phyloP scores from a whole-genome alignment of 2,329 filamentous ascomycete genomes.

The Ustilaginoidea virens region DNA sequence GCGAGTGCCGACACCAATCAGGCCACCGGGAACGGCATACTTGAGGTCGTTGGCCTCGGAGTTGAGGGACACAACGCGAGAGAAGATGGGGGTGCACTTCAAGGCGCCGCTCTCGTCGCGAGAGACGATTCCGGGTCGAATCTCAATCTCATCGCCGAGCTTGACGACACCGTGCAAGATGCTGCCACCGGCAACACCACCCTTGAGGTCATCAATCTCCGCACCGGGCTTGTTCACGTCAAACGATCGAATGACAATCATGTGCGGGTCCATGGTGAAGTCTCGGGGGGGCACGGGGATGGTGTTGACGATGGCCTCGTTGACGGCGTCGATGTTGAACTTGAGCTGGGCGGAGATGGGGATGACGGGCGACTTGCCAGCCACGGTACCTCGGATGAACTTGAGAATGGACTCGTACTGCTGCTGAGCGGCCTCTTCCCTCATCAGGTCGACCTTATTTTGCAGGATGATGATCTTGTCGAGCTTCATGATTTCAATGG shows the following conservation, averaged over 20 bases:
- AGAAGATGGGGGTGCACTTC: conserved; percentile 95
- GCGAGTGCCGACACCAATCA: conserved; percentile 95
- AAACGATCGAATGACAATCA: conserved; percentile 98
- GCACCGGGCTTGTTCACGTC: conserved; percentile 99
- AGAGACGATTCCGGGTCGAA: conserved; percentile 93
- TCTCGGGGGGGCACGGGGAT: conserved; percentile 87
- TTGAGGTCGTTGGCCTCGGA: conserved; percentile 97
- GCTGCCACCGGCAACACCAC: conserved; percentile 92
- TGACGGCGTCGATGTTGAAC: conserved; percentile 98
- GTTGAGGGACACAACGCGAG: conserved; percentile 84
- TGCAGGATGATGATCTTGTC: conserved; percentile 99
- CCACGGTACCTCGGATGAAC: conserved; percentile 95
- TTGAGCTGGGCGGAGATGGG: conserved; percentile 96
- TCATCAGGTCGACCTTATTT: conserved; percentile 99
- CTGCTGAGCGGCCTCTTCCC: conserved; percentile 81
- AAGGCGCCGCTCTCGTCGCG: conserved; percentile 88
- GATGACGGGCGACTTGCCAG: conserved; percentile 87
- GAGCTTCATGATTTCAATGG: conserved; percentile 99
- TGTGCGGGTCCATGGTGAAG: conserved; percentile 83
- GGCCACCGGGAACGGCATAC: conserved; percentile 91
- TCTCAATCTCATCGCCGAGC: conserved; percentile 95
- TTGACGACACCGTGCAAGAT: conserved; percentile 90
- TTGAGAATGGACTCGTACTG: conserved; percentile 97
- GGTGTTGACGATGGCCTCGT: conserved; percentile 87
- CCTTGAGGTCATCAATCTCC: conserved; percentile 96